Evolutionary conservation across 2,329 filamentous ascomycete species (phyloP), one percentile per base, ranked within the genome.

Genomic region (Alternaria rosae): DNA sequence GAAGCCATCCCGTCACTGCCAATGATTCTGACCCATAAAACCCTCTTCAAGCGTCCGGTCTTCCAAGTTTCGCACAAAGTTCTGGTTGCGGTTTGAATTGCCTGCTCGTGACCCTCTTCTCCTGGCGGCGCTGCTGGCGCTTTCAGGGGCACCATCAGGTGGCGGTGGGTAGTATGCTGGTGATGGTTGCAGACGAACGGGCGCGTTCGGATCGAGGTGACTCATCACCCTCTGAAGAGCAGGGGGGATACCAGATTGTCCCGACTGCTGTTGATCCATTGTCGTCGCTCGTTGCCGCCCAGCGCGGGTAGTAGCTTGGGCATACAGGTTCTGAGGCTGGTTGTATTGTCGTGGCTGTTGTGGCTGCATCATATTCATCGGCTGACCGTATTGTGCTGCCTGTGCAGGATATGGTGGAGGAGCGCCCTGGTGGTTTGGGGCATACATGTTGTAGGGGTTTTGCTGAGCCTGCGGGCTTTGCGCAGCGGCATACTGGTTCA

Each of bases 101-200:
- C 89, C 87, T 47, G 87, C 86, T 58, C 93, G 87, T 76, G 92
- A 94, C 45, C 92, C 91, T 77, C 94, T 87, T 73, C 93, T 87
- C 43, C 91, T 88, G 28, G 91, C 85, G 28, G 91, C 85, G 80
- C 82, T 88, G n/a, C 85, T 83, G 23, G 88, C 83, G 61, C 86
- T 87, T 63, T 92, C 87, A 9, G 88, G 86, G 71, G 92, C 89
- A 10, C 93, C 92, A 68, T 98, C 94, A 7, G 91, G 89, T 2
- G 94, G 92, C 20, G 95, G 95, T 11, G 95, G 95, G 72, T 98
- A 99, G 80, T 99, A 99, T 2, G 95, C 95, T 6, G 95, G 95
- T 71, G 93, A 97, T 3, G 95, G 95, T 77, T 99, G 95, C 59
- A 98, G 82, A 52, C 95, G 88, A 73, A 99, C 98, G 0, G 95